Base-by-base conservation (phyloP, 371 early-diverging fungal genomes). In the Phascolomyces articulosus region DNA sequence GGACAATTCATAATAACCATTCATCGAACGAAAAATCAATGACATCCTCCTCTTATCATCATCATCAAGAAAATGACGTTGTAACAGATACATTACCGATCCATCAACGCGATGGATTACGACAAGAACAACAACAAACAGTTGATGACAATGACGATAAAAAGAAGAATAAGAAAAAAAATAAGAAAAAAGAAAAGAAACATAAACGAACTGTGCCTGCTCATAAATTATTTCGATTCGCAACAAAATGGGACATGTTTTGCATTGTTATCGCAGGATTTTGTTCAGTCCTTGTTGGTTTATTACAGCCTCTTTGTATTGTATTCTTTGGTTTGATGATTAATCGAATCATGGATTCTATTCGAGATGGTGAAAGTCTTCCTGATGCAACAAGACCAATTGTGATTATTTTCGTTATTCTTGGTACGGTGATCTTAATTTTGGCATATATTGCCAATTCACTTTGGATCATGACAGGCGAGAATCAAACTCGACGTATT, bases 141-240 rank as follows among this genome's bases (percentile, higher is more conserved):
- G 34, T n/a, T 34, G 34, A 11, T 11, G 34, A 34, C 34, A 11
- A 11, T 34, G 34, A 34, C 11, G 34, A 2, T 11, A 34, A 34
- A 11, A 34, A 34, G 16, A 20, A 47, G 16, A 16, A 47, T 13
- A 16, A 16, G 16, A 47, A 1, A 6, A 47, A 20, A 47, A 34
- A 34, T 6, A 20, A 47, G 16, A 16, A 47, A n/a, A 16, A 16
- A 6, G 16, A 1, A 6, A 47, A 20, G 16, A 47, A 58, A 38
- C 27, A 58, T 16, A 34, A 58, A 38, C 40, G 31, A 16, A 18
- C 34, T 23, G 80, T 91, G 1, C 65, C 88, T 7, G 68, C 85
- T 54, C 34, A 74, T 15, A 70, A 80, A 70, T 83, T 93, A 31
- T 92, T 87, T 66, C 85, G 90, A 38, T 94, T 87, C 65, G 89